These are phyloP conservation scores for Geosiphon pyriformis DNA, from an alignment of 192 early-diverging fungal species.

Conservation along the genomic window DNA sequence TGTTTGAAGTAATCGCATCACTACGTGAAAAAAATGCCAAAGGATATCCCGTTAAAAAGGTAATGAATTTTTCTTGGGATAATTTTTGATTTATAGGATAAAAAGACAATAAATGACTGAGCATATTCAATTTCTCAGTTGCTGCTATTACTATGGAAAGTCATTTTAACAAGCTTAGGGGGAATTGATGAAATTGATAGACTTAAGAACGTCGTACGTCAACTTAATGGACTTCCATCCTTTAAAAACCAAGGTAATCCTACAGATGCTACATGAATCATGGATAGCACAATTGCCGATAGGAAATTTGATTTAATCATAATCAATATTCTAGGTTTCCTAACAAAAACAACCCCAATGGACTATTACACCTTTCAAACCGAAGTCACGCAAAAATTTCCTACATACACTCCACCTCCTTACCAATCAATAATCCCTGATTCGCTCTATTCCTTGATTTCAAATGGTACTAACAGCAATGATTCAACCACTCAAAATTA, in stretches of 20 bases:
- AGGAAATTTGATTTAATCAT: not conserved
- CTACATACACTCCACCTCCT: slow-evolving; percentile 47
- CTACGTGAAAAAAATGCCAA: slow-evolving; percentile 60
- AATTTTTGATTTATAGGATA: not conserved
- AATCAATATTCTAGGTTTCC: slow-evolving; percentile 3
- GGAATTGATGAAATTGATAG: slow-evolving; percentile 40
- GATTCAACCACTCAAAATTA: slow-evolving; percentile 19
- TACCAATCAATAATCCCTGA: slow-evolving; percentile 25
- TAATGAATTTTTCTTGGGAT: not conserved
- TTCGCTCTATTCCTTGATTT: not conserved
- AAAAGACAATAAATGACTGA: no score
- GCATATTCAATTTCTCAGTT: no score
- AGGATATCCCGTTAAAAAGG: slow-evolving; percentile 68
- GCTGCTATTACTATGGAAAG: slow-evolving; percentile 65
- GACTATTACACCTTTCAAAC: slow-evolving; percentile 57
- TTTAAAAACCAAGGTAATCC: slow-evolving; percentile 22
- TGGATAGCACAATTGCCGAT: not conserved
- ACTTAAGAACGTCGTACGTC: slow-evolving; percentile 45
- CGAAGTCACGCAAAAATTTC: slow-evolving; percentile 55
- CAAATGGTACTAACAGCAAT: slow-evolving; percentile 6
- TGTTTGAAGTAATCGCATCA: slow-evolving; percentile 61
- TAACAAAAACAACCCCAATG: slow-evolving; percentile 55
- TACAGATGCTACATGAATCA: slow-evolving; percentile 5
- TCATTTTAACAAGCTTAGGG: slow-evolving; percentile 55
- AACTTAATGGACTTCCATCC: slow-evolving; percentile 43